phyloP scores from a whole-genome alignment of 148 eudicot species.

The Silene latifolia region DNA sequence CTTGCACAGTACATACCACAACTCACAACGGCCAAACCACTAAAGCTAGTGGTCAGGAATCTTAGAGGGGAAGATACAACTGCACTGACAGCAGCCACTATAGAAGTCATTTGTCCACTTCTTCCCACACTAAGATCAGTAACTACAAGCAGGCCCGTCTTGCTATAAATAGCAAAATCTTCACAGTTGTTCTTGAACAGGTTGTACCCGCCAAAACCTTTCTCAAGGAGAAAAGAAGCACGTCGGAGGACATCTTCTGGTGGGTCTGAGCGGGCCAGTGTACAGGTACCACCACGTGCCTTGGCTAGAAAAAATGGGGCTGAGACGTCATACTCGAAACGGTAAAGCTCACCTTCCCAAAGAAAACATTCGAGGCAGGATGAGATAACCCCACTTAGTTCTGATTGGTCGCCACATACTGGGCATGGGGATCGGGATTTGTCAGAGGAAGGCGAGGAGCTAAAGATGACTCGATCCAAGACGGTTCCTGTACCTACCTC shows the following conservation, averaged over 20 bases:
- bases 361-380: conserved; percentile 95
- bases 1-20: conserved; percentile 71
- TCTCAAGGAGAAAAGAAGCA: conserved; percentile 60
- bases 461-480: conserved; percentile 61
- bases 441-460: conserved; percentile 53
- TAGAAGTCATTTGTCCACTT: conserved; percentile 79
- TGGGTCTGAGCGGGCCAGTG: conserved; percentile 69
- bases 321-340: conserved; percentile 56
- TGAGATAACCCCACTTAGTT: conserved; percentile 60
- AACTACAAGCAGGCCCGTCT: conserved; percentile 71
- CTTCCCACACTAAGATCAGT: conserved; percentile 66
- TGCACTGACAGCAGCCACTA: conserved; percentile 62
- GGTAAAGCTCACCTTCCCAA: conserved; percentile 67
- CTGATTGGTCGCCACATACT: conserved; percentile 69
- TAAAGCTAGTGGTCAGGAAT: conserved; percentile 52
- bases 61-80: conserved; percentile 71
- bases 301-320: conserved; percentile 63
- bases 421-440: conserved; percentile 47
- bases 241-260: conserved; percentile 66
- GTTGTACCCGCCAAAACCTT: conserved; percentile 83
- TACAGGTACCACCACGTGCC: conserved; percentile 93
- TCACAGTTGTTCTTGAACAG: conserved; percentile 94
- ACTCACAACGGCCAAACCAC: conserved; percentile 56
- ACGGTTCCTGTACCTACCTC: conserved; percentile 87
- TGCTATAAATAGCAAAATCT: conserved; percentile 85